Percentiles rank a stretch among this genome's conserved stretches.
Conservation (phyloP, 2,329 filamentous ascomycete genomes). For the Cercospora zeae-maydis region DNA sequence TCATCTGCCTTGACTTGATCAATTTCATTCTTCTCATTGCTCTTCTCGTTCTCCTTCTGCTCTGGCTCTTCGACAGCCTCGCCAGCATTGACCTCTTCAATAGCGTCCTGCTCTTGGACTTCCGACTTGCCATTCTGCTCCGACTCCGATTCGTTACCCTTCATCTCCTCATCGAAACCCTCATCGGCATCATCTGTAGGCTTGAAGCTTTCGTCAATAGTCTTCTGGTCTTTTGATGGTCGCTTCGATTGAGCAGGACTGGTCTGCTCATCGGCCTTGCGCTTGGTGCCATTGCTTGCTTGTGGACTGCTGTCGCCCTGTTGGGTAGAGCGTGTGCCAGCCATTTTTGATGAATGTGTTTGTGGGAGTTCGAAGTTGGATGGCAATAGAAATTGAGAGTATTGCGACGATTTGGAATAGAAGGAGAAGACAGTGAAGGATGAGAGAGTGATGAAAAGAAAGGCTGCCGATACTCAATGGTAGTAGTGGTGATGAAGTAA, state of each 20-base stretch:
- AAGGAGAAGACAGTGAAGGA: not conserved
- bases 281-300: slow-evolving; percentile 17
- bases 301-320: slow-evolving; percentile 11
- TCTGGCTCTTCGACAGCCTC: slow-evolving; percentile 4
- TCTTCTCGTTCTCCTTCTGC: slow-evolving; percentile 6
- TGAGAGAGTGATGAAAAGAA: not conserved
- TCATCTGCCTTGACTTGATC: slow-evolving; percentile 34
- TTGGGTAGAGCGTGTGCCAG: slow-evolving; percentile 14
- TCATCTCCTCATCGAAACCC: slow-evolving; percentile 32
- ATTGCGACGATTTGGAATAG: not conserved
- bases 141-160: slow-evolving; percentile 22
- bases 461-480: not conserved
- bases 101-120: slow-evolving; percentile 30
- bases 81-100: slow-evolving; percentile 22
- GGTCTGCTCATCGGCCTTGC: slow-evolving; percentile 17
- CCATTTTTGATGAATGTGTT: slow-evolving; percentile 2
- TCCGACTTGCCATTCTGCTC: slow-evolving; percentile 19
- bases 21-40: slow-evolving; percentile 26
- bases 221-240: slow-evolving; percentile 27
- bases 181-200: slow-evolving; percentile 17
- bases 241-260: slow-evolving; percentile 40
- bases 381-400: not conserved
- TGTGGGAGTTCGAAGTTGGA: not conserved
- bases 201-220: slow-evolving; percentile 9
- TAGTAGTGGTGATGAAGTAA: slow-evolving; percentile 2